Evolutionary conservation across 495 filamentous ascomycete species (phyloP).

Genomic region (Aspergillus haitiensis): DNA sequence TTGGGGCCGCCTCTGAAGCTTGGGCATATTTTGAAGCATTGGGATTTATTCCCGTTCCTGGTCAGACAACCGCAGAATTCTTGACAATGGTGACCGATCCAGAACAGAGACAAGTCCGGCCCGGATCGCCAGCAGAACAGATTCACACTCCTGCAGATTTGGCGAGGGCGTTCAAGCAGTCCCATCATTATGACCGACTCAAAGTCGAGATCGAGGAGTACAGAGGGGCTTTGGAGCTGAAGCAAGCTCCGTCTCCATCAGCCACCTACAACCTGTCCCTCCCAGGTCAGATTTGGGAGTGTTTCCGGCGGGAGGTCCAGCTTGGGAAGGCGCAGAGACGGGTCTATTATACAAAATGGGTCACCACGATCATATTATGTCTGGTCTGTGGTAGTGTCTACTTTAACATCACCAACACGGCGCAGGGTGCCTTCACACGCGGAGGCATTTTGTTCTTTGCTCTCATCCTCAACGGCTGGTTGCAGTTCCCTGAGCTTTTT

Average conservation of each 20-base stretch:
- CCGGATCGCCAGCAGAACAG: slow-evolving; percentile 40
- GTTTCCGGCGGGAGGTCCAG: slow-evolving; percentile 3
- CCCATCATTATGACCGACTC: slow-evolving; percentile 26
- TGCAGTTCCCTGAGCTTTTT: slow-evolving; percentile 70
- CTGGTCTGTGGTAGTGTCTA: slow-evolving; percentile 10
- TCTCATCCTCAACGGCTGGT: slow-evolving; percentile 67
- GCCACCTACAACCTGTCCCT: not conserved
- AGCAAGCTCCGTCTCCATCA: not conserved
- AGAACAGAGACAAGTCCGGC: slow-evolving; percentile 57
- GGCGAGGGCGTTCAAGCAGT: slow-evolving; percentile 3
- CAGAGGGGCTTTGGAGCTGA: not conserved
- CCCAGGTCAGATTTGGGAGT: not conserved
- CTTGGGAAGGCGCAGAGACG: slow-evolving; percentile 7
- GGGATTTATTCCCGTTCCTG: slow-evolving; percentile 61
- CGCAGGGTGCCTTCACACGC: slow-evolving; percentile 41
- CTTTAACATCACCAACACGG: slow-evolving; percentile 31
- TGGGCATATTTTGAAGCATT: slow-evolving; percentile 64
- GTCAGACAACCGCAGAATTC: slow-evolving; percentile 68
- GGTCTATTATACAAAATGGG: slow-evolving; percentile 11
- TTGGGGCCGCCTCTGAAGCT: slow-evolving; percentile 57
- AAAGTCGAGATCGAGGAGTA: slow-evolving; percentile 13
- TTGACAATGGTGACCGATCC: slow-evolving; percentile 70
- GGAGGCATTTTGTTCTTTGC: slow-evolving; percentile 64
- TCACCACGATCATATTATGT: slow-evolving; percentile 5
- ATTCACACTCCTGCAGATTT: slow-evolving; percentile 3